These are phyloP conservation scores for Suhomyces atakaporum DNA, from an alignment of 1,139 yeast species.

Conservation along the genomic window DNA sequence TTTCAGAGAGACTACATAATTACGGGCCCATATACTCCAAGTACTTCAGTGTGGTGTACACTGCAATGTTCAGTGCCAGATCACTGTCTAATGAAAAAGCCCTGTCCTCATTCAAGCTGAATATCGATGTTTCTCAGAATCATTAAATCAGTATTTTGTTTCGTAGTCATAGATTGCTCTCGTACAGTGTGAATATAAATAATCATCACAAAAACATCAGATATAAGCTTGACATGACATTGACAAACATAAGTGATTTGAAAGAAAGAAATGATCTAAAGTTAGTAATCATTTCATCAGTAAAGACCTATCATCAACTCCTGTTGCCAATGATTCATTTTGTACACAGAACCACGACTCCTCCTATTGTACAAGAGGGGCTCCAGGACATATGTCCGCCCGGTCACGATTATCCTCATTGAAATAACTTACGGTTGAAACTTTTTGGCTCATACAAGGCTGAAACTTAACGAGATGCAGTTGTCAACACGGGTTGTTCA, in stretches of 20 bases:
- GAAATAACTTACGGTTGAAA: too few relatives aligned
- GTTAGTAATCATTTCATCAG: slow-evolving; percentile 28
- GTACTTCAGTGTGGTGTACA: too few relatives aligned
- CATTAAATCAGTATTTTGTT: slow-evolving; percentile 74
- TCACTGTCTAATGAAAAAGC: too few relatives aligned
- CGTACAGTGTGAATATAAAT: slow-evolving; percentile 66
- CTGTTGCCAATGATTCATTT: slow-evolving; percentile 53
- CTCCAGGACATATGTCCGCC: slow-evolving; percentile 70
- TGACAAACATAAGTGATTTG: slow-evolving; percentile 18
- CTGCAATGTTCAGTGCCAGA: background rate
- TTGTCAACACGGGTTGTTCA: slow-evolving; percentile 74
- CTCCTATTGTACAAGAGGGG: slow-evolving; percentile 57
- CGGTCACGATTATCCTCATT: slow-evolving; percentile 69
- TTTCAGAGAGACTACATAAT: too few relatives aligned
- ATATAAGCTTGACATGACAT: too few relatives aligned
- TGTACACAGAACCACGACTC: slow-evolving; percentile 73
- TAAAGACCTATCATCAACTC: slow-evolving; percentile 70
- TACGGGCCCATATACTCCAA: too few relatives aligned
- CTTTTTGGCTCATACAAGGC: slow-evolving; percentile 72
- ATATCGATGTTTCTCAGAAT: slow-evolving; percentile 64
- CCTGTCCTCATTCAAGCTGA: too few relatives aligned
- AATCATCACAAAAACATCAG: slow-evolving; percentile 53
- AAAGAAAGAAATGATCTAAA: slow-evolving; percentile 13
- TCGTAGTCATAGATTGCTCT: slow-evolving; percentile 56
- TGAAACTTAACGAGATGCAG: slow-evolving; percentile 80